These are phyloP conservation scores for Raphanus sativus DNA, from an alignment of 345 rosid species.

Conservation along the genomic window DNA sequence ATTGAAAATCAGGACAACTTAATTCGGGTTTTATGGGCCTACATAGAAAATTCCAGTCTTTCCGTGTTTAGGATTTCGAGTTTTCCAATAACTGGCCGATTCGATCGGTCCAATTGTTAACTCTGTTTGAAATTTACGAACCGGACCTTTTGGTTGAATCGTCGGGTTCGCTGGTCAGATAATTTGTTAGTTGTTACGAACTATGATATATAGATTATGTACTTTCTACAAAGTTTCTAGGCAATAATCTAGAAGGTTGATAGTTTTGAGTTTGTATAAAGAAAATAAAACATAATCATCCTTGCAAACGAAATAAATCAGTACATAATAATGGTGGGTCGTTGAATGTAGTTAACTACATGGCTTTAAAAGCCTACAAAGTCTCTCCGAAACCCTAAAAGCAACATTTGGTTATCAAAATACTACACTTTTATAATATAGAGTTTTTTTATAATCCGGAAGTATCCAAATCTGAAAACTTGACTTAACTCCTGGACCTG, in stretches of 20 bases:
- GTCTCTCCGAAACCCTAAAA: constrained; percentile 22
- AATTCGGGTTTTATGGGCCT: neutral
- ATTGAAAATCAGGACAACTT: neutral
- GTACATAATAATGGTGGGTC: neutral
- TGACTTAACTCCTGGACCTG: no score
- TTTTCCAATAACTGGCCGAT: neutral
- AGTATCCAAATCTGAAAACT: no score
- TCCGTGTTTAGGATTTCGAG: neutral
- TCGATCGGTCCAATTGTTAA: no score
- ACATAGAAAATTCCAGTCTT: neutral
- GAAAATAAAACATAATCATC: neutral
- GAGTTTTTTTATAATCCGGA: no score
- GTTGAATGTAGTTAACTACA: constrained; percentile 6
- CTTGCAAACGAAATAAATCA: neutral
- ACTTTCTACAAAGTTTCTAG: neutral
- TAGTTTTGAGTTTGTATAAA: neutral
- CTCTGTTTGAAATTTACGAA: neutral
- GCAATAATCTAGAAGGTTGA: neutral
- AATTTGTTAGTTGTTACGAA: neutral
- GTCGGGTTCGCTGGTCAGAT: neutral
- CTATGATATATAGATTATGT: neutral
- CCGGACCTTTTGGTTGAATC: neutral
- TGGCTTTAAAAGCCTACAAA: constrained; percentile 27
- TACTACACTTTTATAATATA: no score
- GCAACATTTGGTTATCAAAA: constrained; percentile 3